Base-by-base conservation (phyloP, 2,329 filamentous ascomycete species). In the Xenosphaeropsis pyriputrescens region DNA sequence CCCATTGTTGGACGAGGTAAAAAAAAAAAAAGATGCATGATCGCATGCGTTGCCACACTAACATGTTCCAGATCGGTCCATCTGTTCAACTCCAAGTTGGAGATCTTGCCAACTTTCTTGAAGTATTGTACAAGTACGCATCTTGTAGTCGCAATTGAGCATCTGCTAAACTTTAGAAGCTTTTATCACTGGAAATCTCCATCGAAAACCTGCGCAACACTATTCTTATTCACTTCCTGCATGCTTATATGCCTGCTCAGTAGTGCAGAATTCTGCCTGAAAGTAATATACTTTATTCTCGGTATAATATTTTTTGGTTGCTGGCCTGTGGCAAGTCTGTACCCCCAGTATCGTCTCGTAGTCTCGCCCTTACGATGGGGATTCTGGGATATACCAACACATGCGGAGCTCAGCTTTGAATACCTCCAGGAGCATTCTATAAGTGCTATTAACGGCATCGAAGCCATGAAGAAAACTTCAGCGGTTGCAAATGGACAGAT, bases 181-280 rank as follows among this genome's bases (percentile, higher is more conserved):
- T 59, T 60, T 39, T 60, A 59, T 38, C 55, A 59, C 40, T 61
- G 57, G 49, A 45, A 50, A 2, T 47, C 46, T 37, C 55, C 56
- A 4, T 37, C 38, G 12, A 48, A 51, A 1, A 59, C 57, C 5
- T 34, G 45, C 2, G 31, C 42, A 3, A 44, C 48, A 0, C 48
- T 59, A 6, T 45, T 40, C 13, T 14, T 58, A 0, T 36, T 59
- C 8, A 38, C 34, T 2, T 2, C 48, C 1, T 18, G 37, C 7
- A 48, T 53, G 18, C 29, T 57, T 2, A 18, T 44, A n/a, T 49
- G 47, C 6, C 36, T 48, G 5, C 22, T 56, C 8, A 39, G 43
- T 1, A 50, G 55, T 1, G 36, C 49, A 3, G 48, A 50, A 45
- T 48, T 57, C 2, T 41, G 55, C 2, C 37, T 56, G 39, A 58